phyloP scores from a whole-genome alignment of 805 yeast genomes.

The Danielozyma ontarioensis region DNA sequence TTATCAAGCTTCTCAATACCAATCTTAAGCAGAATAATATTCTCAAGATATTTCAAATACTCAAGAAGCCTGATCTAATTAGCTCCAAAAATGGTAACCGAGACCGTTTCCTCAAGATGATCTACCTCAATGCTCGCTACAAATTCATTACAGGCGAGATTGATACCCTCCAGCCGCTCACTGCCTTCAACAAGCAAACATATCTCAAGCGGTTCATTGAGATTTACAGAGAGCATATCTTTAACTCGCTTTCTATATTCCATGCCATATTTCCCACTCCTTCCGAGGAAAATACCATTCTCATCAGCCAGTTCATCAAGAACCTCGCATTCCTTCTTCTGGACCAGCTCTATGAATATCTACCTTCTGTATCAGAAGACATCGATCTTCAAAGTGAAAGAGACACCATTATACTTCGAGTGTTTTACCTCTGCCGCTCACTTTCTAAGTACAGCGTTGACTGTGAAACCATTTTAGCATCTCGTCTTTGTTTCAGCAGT shows the following conservation, averaged over 20 bases:
- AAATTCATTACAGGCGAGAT: slow-evolving; percentile 63
- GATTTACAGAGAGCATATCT: slow-evolving; percentile 76
- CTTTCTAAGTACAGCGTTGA: slow-evolving; percentile 67
- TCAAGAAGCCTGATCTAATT: slow-evolving; percentile 58
- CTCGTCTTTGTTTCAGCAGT: slow-evolving; percentile 28
- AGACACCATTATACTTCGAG: slow-evolving; percentile 72
- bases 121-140: slow-evolving; percentile 64
- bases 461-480: slow-evolving; percentile 52
- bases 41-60: slow-evolving; percentile 71
- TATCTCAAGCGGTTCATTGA: slow-evolving; percentile 78
- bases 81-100: slow-evolving; percentile 4
- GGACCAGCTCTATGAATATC: slow-evolving; percentile 16
- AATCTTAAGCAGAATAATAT: slow-evolving; percentile 75
- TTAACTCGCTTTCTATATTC: slow-evolving; percentile 64
- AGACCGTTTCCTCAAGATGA: slow-evolving; percentile 35
- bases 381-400: slow-evolving; percentile 36
- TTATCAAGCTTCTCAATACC: slow-evolving; percentile 65
- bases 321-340: slow-evolving; percentile 22
- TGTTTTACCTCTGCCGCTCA: slow-evolving; percentile 86
- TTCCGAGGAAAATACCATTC: slow-evolving; percentile 15
- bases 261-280: slow-evolving; percentile 49
- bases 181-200: slow-evolving; percentile 47
- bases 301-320: slow-evolving; percentile 25
- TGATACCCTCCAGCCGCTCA: slow-evolving; percentile 51
- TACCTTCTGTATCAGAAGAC: slow-evolving; percentile 16